Evolutionary conservation across 1,284 basidiomycete genomes (phyloP).

Genomic region (Ustilago hordei): DNA sequence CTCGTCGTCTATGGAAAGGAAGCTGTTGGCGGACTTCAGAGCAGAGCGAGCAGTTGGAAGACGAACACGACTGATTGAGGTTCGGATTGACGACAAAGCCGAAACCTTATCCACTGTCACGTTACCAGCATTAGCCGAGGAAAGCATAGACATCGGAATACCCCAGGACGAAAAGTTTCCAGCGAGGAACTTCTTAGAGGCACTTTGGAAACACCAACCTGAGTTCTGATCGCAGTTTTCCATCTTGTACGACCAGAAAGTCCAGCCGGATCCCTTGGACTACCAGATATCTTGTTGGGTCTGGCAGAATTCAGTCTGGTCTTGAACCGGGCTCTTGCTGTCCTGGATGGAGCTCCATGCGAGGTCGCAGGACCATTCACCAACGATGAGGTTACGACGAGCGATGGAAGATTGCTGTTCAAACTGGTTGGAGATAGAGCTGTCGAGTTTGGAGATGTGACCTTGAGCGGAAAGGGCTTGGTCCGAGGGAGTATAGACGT

Average conservation of each 20-base stretch:
- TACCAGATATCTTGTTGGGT: conserved; percentile 77
- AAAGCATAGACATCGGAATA: conserved; percentile 26
- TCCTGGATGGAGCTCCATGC: conserved; percentile 74
- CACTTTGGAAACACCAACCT: conserved; percentile 68
- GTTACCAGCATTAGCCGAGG: conserved; percentile 7
- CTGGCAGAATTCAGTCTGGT: conserved; percentile 75
- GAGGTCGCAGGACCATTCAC: conserved; percentile 73
- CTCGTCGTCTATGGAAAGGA: conserved; percentile 21
- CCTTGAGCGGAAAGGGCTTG: conserved; percentile 52
- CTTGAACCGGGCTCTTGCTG: conserved; percentile 73
- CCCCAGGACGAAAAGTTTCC: conserved; percentile 60
- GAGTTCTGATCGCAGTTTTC: conserved; percentile 65
- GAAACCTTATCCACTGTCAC: conserved; percentile 22
- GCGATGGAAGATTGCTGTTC: conserved; percentile 34
- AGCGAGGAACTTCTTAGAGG: conserved; percentile 51
- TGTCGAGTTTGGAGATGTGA: conserved; percentile 62
- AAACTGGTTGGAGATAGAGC: conserved; percentile 47
- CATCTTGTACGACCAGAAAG: conserved; percentile 78
- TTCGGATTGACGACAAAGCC: conserved; percentile 19
- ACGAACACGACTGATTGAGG: conserved; percentile 31
- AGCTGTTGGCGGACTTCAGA: conserved; percentile 20
- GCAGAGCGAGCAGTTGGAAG: conserved; percentile 22
- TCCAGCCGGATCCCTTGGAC: conserved; percentile 77
- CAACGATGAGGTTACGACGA: conserved; percentile 77
- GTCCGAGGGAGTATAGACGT: conserved; percentile 73